Percentiles rank a stretch among this genome's conserved stretches.
These are phyloP conservation scores for Rhodotorula sphaerocarpa DNA, from an alignment of 768 basidiomycete species.

Conservation along the genomic window DNA sequence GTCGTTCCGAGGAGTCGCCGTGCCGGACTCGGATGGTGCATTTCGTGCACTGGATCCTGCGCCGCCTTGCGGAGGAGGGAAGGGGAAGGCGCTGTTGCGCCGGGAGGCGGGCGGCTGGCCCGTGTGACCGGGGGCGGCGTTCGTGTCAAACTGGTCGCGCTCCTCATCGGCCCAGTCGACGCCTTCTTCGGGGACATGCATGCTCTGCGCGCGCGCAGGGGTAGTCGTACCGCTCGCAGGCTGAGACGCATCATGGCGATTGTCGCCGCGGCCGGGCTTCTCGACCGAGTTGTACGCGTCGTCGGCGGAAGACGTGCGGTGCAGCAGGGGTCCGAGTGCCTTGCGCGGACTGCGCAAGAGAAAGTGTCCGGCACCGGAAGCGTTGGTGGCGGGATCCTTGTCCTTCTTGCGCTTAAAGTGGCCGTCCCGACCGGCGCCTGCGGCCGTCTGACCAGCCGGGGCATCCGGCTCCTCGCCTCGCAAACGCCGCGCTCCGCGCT, in stretches of 20 bases:
- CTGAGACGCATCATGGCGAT: background rate
- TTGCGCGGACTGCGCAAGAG: background rate
- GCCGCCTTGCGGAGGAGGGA: background rate
- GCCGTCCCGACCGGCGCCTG: background rate
- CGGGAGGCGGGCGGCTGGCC: background rate
- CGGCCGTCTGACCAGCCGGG: background rate
- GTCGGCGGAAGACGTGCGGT: slow-evolving; percentile 1
- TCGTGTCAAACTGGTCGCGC: slow-evolving; percentile 27
- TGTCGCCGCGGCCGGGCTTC: background rate
- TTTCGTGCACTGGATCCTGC: background rate
- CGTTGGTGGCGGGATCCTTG: background rate
- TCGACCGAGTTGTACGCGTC: background rate
- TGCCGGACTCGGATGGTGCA: slow-evolving; percentile 3
- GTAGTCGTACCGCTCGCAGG: background rate
- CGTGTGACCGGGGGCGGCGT: background rate
- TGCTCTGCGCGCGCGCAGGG: background rate
- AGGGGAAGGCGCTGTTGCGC: background rate
- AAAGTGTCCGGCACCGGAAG: background rate
- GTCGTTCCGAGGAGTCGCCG: slow-evolving; percentile 18
- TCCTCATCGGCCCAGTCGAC: slow-evolving; percentile 28
- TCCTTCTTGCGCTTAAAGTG: background rate
- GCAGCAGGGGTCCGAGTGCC: slow-evolving; percentile 3
- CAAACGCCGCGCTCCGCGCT: slow-evolving; percentile 14
- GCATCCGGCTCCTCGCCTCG: background rate
- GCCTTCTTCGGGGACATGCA: background rate